These are phyloP conservation scores for Wickerhamomyces xylosicus DNA, from an alignment of 805 yeast genomes.

Conservation along the genomic window DNA sequence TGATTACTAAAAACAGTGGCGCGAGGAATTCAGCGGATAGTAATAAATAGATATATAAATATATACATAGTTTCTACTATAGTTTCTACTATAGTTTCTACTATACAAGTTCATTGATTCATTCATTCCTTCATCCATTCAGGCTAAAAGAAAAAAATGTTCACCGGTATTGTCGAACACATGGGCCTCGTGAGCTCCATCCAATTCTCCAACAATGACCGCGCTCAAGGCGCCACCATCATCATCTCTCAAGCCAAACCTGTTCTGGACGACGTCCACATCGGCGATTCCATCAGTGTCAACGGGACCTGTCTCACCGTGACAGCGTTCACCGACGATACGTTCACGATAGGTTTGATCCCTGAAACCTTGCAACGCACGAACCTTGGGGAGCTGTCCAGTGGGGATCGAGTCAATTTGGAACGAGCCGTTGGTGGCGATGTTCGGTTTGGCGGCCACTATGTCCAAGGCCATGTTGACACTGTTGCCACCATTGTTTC, in stretches of 20 bases:
- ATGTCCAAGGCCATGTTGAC: slow-evolving; percentile 97
- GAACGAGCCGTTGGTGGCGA: slow-evolving; percentile 85
- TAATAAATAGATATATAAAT: no score
- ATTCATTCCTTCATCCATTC: background rate
- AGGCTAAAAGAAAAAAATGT: slow-evolving; percentile 39
- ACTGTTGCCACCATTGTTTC: slow-evolving; percentile 46
- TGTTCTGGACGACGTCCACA: slow-evolving; percentile 69
- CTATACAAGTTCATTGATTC: background rate
- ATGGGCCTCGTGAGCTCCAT: slow-evolving; percentile 60
- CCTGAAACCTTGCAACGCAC: slow-evolving; percentile 87
- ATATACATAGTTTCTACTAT: no score
- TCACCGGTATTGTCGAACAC: slow-evolving; percentile 86
- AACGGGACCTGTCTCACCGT: slow-evolving; percentile 91
- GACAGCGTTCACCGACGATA: slow-evolving; percentile 52
- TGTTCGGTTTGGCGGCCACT: slow-evolving; percentile 90
- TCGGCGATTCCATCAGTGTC: slow-evolving; percentile 90
- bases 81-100: no score
- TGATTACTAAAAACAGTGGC: no score
- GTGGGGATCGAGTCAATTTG: slow-evolving; percentile 63
- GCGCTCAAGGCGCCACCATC: slow-evolving; percentile 69
- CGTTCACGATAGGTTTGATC: slow-evolving; percentile 84
- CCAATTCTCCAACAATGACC: slow-evolving; percentile 33
- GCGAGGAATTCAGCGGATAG: no score
- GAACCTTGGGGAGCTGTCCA: slow-evolving; percentile 50
- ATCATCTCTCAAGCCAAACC: slow-evolving; percentile 49